Evolutionary conservation across 257 asterid species (phyloP), one percentile per base, ranked within the genome.

Genomic region (Rauvolfia tetraphylla): DNA sequence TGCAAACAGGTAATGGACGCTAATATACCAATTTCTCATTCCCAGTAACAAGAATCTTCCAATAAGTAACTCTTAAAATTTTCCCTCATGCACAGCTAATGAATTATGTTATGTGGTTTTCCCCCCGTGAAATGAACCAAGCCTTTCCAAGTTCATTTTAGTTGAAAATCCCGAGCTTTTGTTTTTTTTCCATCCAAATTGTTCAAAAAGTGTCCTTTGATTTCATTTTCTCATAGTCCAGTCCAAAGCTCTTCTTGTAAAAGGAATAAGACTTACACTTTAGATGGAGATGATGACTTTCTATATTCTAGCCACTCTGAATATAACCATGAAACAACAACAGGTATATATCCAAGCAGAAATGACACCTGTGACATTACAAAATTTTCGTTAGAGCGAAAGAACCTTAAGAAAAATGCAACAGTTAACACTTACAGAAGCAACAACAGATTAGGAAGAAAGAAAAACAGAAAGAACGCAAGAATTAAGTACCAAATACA

Each of bases 221-320:
- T 29, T 75, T 3, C 25, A 23, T 25, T 49, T 51, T 49, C 48
- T 38, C 23, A 14, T 44, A 20, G 3, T 61, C 41, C 29, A 42
- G 61, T 42, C 78, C 71, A 74, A 58, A 74, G 8, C 57, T 62
- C 18, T 39, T 22, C 6, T 17, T 42, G 46, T 18, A 7, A 27
- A 39, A 22, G 15, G 12, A 74, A 57, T 36, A 39, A 66, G 58
- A 75, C 96, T 85, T 82, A 95, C 99, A 85, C 87, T 95, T 92
- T 95, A 57, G 88, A 63, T 42, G 83, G 85, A 44, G 86, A 75
- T 46, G 89, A 78, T 63, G 92, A 83, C 84, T 88, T 94, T 83
- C 80, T 90, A 83, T 86, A 84, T 82, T 91, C 97, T 87, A 95
- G 79, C 96, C 93, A 91, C 88, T 95, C 99, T 4, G 98, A 78